phyloP scores from a whole-genome alignment of 208 protist genomes.

The Trypanosoma conorhini region DNA sequence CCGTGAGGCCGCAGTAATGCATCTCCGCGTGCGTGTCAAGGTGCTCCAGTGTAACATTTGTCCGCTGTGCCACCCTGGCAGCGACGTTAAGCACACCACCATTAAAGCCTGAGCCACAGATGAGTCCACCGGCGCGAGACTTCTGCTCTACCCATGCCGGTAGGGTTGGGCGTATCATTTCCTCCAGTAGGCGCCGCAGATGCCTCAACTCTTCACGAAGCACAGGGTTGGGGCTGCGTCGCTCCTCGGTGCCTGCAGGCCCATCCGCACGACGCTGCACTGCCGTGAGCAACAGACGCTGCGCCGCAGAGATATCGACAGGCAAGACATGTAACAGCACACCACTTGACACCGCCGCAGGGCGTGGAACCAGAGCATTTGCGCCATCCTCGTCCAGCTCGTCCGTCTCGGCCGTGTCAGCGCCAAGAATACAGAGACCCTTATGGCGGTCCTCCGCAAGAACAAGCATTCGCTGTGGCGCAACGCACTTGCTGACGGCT shows the following conservation, averaged over 20 bases:
- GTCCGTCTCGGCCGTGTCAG: conserved; percentile 34
- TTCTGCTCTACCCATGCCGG: conserved; percentile 69
- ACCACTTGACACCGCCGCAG: conserved; percentile 2
- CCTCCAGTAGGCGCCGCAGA: conserved; percentile 42
- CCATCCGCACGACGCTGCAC: conserved; percentile 59
- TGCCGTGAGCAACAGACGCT: conserved; percentile 53
- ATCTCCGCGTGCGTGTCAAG: conserved; percentile 67
- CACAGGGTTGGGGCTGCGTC: conserved; percentile 74
- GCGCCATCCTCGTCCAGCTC: conserved; percentile 22
- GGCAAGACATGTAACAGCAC: conserved; percentile 49
- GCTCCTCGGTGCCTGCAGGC: conserved; percentile 3
- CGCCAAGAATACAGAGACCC: conserved; percentile 47
- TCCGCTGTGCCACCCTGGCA: conserved; percentile 74
- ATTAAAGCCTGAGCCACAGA: conserved; percentile 71
- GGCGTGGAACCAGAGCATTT: conserved; percentile 2
- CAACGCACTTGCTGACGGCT: conserved; percentile 57
- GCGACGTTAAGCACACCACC: conserved; percentile 76
- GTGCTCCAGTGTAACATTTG: conserved; percentile 59
- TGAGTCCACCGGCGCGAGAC: conserved; percentile 52
- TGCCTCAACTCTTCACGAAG: conserved; percentile 54
- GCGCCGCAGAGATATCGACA: conserved; percentile 49
- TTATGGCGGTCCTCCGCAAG: conserved; percentile 54
- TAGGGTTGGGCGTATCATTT: conserved; percentile 39
- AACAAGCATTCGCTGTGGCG: conserved; percentile 61
- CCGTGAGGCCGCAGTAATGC: conserved; percentile 83